These are phyloP conservation scores for Pythium plurisporium DNA, from an alignment of 352 stramenopile genomes.

Conservation along the genomic window DNA sequence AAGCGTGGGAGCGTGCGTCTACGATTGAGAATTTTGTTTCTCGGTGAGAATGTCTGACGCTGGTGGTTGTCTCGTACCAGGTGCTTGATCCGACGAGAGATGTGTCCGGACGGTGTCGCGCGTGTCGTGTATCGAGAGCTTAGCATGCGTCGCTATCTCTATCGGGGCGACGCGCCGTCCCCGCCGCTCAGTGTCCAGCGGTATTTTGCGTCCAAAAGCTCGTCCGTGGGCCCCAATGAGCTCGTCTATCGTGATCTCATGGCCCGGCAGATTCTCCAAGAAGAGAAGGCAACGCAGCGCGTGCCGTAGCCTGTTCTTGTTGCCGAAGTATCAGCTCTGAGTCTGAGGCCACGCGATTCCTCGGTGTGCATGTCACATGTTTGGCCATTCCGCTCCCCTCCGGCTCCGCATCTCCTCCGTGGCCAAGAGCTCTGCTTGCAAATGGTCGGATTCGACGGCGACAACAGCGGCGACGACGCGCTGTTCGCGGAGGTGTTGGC, in stretches of 20 bases:
- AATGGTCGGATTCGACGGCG: not conserved
- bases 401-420: too few species aligned
- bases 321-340: not conserved
- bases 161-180: not conserved
- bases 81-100: conserved; percentile 12
- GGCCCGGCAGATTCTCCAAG: not conserved
- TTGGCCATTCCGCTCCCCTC: too few species aligned
- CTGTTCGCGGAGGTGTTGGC: conserved; percentile 14
- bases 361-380: too few species aligned
- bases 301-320: too few species aligned
- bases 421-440: not conserved
- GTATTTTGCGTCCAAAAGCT: not conserved
- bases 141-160: not conserved
- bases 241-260: conserved; percentile 5
- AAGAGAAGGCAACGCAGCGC: not conserved
- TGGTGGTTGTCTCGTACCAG: too few species aligned
- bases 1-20: conserved; percentile 35
- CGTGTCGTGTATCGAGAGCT: conserved; percentile 9
- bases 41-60: not conserved
- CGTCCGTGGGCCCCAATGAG: not conserved
- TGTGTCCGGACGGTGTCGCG: conserved; percentile 6
- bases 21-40: not conserved
- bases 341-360: not conserved
- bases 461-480: conserved; percentile 20
- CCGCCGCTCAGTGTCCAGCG: not conserved